phyloP scores from a whole-genome alignment of 352 stramenopile species.

The Pythium phragmiticola region DNA sequence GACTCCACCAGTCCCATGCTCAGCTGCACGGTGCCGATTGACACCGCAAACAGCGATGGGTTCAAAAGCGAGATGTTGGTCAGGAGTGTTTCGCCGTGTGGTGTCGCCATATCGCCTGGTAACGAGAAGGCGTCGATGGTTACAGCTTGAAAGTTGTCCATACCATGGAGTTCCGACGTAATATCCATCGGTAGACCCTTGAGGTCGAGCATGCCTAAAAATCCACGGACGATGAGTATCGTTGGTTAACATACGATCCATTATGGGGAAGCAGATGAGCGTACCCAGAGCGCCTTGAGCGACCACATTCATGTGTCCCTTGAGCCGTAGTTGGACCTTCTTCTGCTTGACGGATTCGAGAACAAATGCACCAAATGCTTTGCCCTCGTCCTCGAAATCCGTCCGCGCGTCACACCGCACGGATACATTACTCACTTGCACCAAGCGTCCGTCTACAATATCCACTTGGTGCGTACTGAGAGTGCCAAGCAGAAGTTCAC shows the following conservation, averaged over 20 bases:
- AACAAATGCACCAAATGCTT: slow-evolving; percentile 65
- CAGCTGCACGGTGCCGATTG: slow-evolving; percentile 47
- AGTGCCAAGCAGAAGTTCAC: slow-evolving; percentile 43
- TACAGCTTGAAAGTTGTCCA: slow-evolving; percentile 66
- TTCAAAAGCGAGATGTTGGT: slow-evolving; percentile 69
- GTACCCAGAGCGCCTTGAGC: slow-evolving; percentile 65
- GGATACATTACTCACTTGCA: slow-evolving; percentile 68
- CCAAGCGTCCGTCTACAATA: slow-evolving; percentile 52
- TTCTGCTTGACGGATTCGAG: slow-evolving; percentile 55
- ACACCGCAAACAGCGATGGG: slow-evolving; percentile 65
- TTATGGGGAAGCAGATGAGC: not conserved
- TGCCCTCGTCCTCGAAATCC: slow-evolving; percentile 39
- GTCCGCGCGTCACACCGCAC: slow-evolving; percentile 59
- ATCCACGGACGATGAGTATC: not conserved
- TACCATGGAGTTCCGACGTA: slow-evolving; percentile 44
- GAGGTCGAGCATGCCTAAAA: slow-evolving; percentile 50
- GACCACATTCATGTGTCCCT: slow-evolving; percentile 58
- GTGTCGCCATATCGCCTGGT: slow-evolving; percentile 39
- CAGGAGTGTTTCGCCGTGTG: slow-evolving; percentile 48
- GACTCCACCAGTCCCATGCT: slow-evolving; percentile 45
- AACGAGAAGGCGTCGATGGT: slow-evolving; percentile 58
- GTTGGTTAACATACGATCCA: not conserved
- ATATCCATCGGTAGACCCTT: slow-evolving; percentile 47
- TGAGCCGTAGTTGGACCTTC: slow-evolving; percentile 44
- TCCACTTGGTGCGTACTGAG: slow-evolving; percentile 53